Evolutionary conservation across 768 basidiomycete species (phyloP).

Genomic region (Termitomyces titanicus): DNA sequence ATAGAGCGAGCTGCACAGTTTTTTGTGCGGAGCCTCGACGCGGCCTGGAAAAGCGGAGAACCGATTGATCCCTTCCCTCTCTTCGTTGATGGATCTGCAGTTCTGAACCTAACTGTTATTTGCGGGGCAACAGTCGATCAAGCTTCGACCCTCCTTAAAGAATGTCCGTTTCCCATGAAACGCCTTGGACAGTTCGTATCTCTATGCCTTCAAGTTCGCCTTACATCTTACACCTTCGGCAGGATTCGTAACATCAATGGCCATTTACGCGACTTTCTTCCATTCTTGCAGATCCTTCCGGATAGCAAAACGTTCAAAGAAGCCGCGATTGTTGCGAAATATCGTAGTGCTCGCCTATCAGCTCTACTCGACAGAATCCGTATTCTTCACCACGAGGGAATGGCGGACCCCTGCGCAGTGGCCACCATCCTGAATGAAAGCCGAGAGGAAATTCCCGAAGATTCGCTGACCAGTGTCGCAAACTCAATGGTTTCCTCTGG

Average conservation of each 20-base stretch:
- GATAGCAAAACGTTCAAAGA: constrained; percentile 7
- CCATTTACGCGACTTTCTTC: constrained; percentile 13
- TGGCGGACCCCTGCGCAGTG: constrained; percentile 9
- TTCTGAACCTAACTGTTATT: constrained; percentile 9
- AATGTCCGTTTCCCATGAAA: constrained; percentile 16
- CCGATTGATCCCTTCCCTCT: constrained; percentile 12
- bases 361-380: constrained; percentile 6
- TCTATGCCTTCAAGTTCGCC: neutral
- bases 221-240: neutral
- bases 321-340: constrained; percentile 12
- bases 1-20: constrained; percentile 14
- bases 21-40: constrained; percentile 7
- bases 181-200: constrained; percentile 15
- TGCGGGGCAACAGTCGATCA: constrained; percentile 11
- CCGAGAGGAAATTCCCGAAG: constrained; percentile 11
- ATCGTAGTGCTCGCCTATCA: constrained; percentile 9
- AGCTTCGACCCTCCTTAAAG: constrained; percentile 9
- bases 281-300: constrained; percentile 12
- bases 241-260: constrained; percentile 16
- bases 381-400: constrained; percentile 4
- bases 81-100: constrained; percentile 10
- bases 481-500: constrained; percentile 19
- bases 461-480: constrained; percentile 13
- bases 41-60: constrained; percentile 1
- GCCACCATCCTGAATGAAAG: constrained; percentile 9